Evolutionary conservation across 2,329 filamentous ascomycete species (phyloP).

Genomic region (Hortaea werneckii): DNA sequence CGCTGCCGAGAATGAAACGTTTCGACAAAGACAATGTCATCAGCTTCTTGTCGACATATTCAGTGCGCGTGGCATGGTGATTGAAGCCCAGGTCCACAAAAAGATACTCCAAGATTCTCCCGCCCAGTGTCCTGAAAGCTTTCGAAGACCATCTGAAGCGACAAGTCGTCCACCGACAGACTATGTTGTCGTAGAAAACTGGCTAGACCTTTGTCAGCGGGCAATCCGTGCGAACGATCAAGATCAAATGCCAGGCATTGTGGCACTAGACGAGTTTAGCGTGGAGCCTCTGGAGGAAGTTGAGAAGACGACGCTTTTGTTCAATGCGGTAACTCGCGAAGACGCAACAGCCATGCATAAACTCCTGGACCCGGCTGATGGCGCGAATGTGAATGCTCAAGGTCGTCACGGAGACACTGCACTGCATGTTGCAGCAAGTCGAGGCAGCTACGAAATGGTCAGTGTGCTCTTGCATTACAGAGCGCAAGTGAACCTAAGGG

Average conservation of each 20-base stretch:
- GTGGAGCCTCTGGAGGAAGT: constrained; percentile 7
- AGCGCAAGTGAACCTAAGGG: constrained; percentile 8
- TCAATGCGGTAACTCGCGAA: constrained; percentile 12
- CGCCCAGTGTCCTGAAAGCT: constrained; percentile 5
- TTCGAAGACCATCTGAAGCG: constrained; percentile 6
- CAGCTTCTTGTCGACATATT: constrained; percentile 11
- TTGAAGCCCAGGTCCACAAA: constrained; percentile 10
- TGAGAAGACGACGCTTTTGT: constrained; percentile 12
- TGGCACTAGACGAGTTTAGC: constrained; percentile 6
- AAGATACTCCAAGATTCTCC: constrained; percentile 6
- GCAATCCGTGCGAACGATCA: constrained; percentile 10
- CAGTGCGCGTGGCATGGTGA: constrained; percentile 10
- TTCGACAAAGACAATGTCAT: constrained; percentile 5
- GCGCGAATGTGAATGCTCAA: constrained; percentile 9
- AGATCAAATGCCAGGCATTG: constrained; percentile 6
- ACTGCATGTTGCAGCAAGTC: constrained; percentile 10
- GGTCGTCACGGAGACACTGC: constrained; percentile 9
- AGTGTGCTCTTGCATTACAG: constrained; percentile 10
- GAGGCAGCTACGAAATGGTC: constrained; percentile 10
- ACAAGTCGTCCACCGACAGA: constrained; percentile 3
- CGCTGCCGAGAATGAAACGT: background rate
- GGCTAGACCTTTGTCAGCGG: constrained; percentile 7
- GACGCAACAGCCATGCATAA: constrained; percentile 10
- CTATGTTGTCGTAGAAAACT: constrained; percentile 7
- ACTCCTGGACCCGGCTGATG: constrained; percentile 10